Percentiles rank a stretch among this genome's conserved stretches.
Conservation (phyloP, 2,329 filamentous ascomycete species). For the Fusarium miscanthi region DNA sequence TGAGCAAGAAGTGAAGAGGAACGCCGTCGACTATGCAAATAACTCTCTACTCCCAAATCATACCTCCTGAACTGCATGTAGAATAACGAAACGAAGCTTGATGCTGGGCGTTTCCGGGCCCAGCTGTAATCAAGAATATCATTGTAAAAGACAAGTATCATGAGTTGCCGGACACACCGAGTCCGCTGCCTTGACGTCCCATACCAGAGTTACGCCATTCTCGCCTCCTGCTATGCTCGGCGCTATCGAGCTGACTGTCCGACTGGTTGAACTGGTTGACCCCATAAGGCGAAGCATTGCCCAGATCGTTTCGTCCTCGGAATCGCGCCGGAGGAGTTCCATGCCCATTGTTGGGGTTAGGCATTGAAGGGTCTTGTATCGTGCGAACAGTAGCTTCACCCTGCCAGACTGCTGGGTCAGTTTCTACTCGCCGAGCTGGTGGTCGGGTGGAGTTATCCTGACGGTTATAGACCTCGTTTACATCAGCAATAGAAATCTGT, state of each 20-base stretch:
- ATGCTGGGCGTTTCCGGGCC: slow-evolving; percentile 23
- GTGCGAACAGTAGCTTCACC: slow-evolving; percentile 87
- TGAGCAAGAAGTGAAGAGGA: slow-evolving; percentile 43
- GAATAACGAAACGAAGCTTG: slow-evolving; percentile 35
- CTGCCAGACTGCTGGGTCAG: slow-evolving; percentile 86
- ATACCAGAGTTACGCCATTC: slow-evolving; percentile 70
- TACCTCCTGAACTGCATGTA: slow-evolving; percentile 42
- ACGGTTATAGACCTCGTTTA: slow-evolving; percentile 66
- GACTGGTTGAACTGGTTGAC: slow-evolving; percentile 58
- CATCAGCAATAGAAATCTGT: slow-evolving; percentile 69
- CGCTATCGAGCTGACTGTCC: slow-evolving; percentile 54
- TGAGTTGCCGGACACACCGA: slow-evolving; percentile 61
- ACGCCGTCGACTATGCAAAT: slow-evolving; percentile 55
- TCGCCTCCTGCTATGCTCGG: slow-evolving; percentile 58
- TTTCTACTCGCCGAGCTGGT: slow-evolving; percentile 76
- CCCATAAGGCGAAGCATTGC: slow-evolving; percentile 58
- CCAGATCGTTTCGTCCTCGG: slow-evolving; percentile 58
- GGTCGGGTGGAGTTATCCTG: slow-evolving; percentile 67
- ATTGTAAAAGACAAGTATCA: slow-evolving; percentile 43
- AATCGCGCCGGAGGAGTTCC: slow-evolving; percentile 63
- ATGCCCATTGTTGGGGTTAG: slow-evolving; percentile 53
- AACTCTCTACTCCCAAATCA: slow-evolving; percentile 50
- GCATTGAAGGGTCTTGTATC: slow-evolving; percentile 69
- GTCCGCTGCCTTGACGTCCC: slow-evolving; percentile 61
- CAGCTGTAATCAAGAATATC: slow-evolving; percentile 33